These are phyloP conservation scores for Trichoderma aggressivum DNA, from an alignment of 2,329 filamentous ascomycete genomes.

Conservation along the genomic window DNA sequence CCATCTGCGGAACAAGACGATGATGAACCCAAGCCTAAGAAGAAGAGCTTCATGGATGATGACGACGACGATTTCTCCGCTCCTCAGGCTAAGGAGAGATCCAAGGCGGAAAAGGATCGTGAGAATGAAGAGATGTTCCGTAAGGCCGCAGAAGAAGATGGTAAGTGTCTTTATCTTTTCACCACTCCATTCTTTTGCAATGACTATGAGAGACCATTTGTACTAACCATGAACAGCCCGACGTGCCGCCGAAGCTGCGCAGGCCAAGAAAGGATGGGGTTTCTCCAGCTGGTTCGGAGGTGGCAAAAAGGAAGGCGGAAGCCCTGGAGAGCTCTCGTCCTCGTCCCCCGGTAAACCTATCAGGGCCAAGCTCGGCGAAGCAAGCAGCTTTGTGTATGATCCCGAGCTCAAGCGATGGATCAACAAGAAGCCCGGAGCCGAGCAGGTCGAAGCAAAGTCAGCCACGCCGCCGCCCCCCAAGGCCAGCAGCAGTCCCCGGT, in stretches of 20 bases:
- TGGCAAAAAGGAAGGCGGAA: slow-evolving; percentile 55
- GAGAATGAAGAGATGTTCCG: slow-evolving; percentile 84
- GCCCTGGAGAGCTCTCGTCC: slow-evolving; percentile 36
- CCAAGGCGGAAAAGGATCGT: slow-evolving; percentile 65
- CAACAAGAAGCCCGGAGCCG: slow-evolving; percentile 83
- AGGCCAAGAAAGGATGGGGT: slow-evolving; percentile 68
- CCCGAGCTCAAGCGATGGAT: slow-evolving; percentile 97
- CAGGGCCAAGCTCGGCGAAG: slow-evolving; percentile 88
- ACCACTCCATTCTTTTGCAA: background rate
- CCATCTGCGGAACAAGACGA: slow-evolving; percentile 40
- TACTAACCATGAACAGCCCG: slow-evolving; percentile 48
- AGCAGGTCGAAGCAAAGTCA: slow-evolving; percentile 55
- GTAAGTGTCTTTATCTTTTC: slow-evolving; percentile 39
- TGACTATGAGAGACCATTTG: background rate
- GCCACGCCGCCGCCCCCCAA: slow-evolving; percentile 79
- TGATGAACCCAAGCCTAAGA: slow-evolving; percentile 59
- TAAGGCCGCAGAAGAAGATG: slow-evolving; percentile 74
- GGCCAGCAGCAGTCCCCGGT: slow-evolving; percentile 50
- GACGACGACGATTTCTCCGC: slow-evolving; percentile 69
- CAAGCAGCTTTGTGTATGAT: slow-evolving; percentile 91
- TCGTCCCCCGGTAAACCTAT: slow-evolving; percentile 64
- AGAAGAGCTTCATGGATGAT: slow-evolving; percentile 78
- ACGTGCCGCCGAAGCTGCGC: slow-evolving; percentile 49
- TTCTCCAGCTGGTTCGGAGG: slow-evolving; percentile 83
- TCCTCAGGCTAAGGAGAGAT: slow-evolving; percentile 52